Base-by-base conservation (phyloP, 345 rosid species). In the Boechera divaricarpa region DNA sequence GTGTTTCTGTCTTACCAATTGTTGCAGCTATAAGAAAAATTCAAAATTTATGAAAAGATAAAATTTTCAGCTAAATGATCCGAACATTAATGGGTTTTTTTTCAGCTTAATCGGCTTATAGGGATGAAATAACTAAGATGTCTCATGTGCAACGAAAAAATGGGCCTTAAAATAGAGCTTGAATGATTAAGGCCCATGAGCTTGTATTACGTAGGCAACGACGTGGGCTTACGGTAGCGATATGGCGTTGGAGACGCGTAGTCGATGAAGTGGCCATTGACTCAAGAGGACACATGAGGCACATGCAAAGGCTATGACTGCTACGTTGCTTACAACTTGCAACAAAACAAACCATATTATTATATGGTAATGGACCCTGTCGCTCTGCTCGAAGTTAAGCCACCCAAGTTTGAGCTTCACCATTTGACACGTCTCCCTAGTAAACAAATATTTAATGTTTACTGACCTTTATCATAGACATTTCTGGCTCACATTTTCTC, bases 221-320 rank as follows among this genome's bases (percentile, higher is more conserved):
- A 32, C 71, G 62, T 77, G 66, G 8, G 10, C 3, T 48, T 48
- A 47, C 67, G 63, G 56, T 21, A 64, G 59, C 54, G 26, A 21
- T 21, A 21, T 63, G 60, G 45, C 61, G 59, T 45, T 47, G 18
- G 54, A 26, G 73, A 71, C 72, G 65, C 77, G 77, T 64, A 57
- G 72, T 41, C 0, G 31, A 48, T 70, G 72, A 70, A 26, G 62
- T 77, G 81, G 77, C 48, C 21, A 1, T 6, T 45, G 56, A 29
- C 8, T 11, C 6, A 2, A 13, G 29, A 29, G 4, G 63, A 72
- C 81, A 71, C 73, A 57, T 29, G 67, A 71, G 72, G 71, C 66
- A 63, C 80, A 77, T 77, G 80, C 80, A 77, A 58, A 72, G 72
- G 81, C 67, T 18, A 11, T 64, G 28, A 52, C 58, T 69, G 32